Evolutionary conservation across 164 flowering plant genomes (phyloP), one percentile per base, ranked within the genome.

Genomic region (Sedum album): DNA sequence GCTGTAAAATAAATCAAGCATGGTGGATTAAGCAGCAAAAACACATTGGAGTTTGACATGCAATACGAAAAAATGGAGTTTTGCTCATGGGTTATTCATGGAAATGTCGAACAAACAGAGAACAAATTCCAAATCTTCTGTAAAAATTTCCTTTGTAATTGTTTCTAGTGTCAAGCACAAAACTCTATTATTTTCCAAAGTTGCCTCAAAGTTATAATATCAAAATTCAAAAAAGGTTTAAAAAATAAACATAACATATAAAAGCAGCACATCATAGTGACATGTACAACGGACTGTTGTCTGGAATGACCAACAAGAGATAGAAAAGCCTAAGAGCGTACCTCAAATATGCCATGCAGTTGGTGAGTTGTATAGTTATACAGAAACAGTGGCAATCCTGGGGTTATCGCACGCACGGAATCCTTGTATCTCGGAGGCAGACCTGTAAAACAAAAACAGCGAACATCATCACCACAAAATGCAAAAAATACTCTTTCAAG

Each of bases 341-440:
- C 98, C 98, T 93, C 96, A 76, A 86, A 93, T 67, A 93, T 85
- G 10, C 98, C 97, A 79, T 93, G 96, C 75, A 94, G 72, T 80
- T 91, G 98, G 71, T 94, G 97, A 71, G 97, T 89, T 14, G 98
- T 87, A 69, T 94, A 94, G 73, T 91, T 93, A 75, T 91, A 94
- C 57, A 94, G 91, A 76, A 91, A 91, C 71, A 91, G 77, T 65
- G 96, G 96, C 55, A 90, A 75, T 62, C 96, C 96, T 21, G 96
- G 96, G 8, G 96, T 90, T 44, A 90, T 90, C 67, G 93, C 96
- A 65, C 96, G 80, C 18, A 90, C 98, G 55, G 98, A 94, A 71
- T 93, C 96, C 70, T 93, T 77, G 41, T 90, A 93, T 69, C 97
- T 82, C 31, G 96, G 97, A 14, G 98, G 98, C 39, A 93, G 77